Base-by-base conservation (phyloP, 1,139 yeast genomes). In the Blastobotrys persicus region DNA sequence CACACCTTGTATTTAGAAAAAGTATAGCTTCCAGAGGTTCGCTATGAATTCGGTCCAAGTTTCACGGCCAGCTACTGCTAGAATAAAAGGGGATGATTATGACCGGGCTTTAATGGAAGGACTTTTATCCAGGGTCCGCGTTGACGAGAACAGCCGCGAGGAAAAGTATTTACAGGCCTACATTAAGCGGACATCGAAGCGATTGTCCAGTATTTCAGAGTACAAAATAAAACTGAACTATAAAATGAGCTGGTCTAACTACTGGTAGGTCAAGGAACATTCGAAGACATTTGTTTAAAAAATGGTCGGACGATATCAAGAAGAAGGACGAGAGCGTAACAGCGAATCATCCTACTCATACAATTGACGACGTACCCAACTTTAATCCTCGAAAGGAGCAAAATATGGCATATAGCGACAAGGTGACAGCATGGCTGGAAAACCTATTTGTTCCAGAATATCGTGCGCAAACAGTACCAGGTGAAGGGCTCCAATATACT, bases 351-450 rank as follows among this genome's bases (percentile, higher is more conserved):
- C 35, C 35, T 23, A 28, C 41, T 41, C n/a, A 28, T n/a, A 28
- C 44, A n/a, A 34, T 37, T 37, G 41, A 37, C 14, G 41, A 37
- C 12, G 12, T 37, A 18, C n/a, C 33, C 2, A 50, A 48, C 33
- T 55, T 55, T 41, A 51, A 50, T 20, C 60, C 60, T 1, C 46
- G 62, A 4, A 48, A 50, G 28, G 64, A 60, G 31, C 46, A 48
- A 13, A 54, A 54, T 38, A 59, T 60, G 63, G 50, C 51, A 14
- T 55, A 43, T 44, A 42, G 51, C 13, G 55, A 52, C 17, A 61
- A 61, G 45, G 62, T 60, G 5, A 17, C 42, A 3, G 44, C 43
- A 14, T 61, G 65, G 65, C 50, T 59, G 13, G 54, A 44, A 18
- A 46, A 37, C 14, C 26, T 42, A 7, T 46, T 14, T 26, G 16